Evolutionary conservation across 768 basidiomycete species (phyloP), one percentile per base, ranked within the genome.

Genomic region (Cystofilobasidium ferigula): DNA sequence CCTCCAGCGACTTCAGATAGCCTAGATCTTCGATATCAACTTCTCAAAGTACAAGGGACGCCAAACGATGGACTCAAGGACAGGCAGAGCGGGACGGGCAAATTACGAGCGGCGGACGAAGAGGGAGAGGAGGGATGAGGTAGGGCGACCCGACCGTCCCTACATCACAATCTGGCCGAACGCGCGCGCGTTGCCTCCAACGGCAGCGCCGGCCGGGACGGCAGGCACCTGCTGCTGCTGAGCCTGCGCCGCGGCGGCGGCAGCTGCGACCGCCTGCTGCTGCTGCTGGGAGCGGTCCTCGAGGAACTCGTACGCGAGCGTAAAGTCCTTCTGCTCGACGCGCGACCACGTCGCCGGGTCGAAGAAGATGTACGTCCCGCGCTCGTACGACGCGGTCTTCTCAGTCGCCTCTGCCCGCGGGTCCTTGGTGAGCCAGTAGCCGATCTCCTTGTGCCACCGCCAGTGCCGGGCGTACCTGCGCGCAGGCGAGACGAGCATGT

Each of bases 401-500:
- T 75, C 73, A 28, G 73, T 73, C 35, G 74, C 73, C 61, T 75
- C 73, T 62, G 86, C 85, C 26, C 86, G 86, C 42, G 82, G 85
- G 76, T 94, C 90, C 73, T 93, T 93, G 54, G 89, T 93, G 76
- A 95, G 77, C 85, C 85, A 84, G 82, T 89, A 76, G 47, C 85
- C 85, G 58, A 89, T 80, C 71, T 91, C 89, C 76, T 92, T 95
- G 83, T 95, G 92, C 77, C 87, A 95, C 68, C 93, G 81, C 92
- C 93, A 98, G 76, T 91, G 92, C 68, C 91, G 86, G 76, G 88
- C 87, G 81, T 84, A 94, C 73, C 91, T 93, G 71, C 64, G 48
- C 53, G 57, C 18, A n/a, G n/a, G 34, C 24, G 24, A 28, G 12
- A 36, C 8, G n/a, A 26, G 8, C 18, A 30, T 22, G 60, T 14